Percentiles rank a stretch among this genome's conserved stretches.
Conservation (phyloP, 1,139 yeast species). For the Lodderomyces oxycetoniae region DNA sequence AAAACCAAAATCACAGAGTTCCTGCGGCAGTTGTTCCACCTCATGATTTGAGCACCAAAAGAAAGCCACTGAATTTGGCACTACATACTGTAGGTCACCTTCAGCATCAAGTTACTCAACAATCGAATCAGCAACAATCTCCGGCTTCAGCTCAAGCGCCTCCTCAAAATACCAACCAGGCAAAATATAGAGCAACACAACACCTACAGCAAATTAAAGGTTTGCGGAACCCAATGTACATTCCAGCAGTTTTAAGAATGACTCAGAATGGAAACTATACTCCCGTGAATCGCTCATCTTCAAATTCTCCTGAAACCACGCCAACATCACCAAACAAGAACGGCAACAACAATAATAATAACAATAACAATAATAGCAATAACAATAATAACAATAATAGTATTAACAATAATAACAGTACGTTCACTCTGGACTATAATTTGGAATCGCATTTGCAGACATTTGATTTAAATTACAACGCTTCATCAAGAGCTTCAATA, state of each 20-base stretch:
- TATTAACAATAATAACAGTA: not conserved
- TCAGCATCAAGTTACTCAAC: conserved; percentile 11
- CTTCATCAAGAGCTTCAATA: conserved; percentile 25
- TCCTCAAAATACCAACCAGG: conserved; percentile 10
- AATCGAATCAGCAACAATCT: conserved; percentile 10
- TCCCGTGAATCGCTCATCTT: conserved; percentile 12
- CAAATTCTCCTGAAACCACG: conserved; percentile 60
- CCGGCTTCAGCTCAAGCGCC: conserved; percentile 4
- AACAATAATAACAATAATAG: no score
- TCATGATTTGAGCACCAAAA: conserved; percentile 17
- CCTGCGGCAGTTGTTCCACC: conserved; percentile 28
- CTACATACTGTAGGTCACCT: conserved; percentile 1
- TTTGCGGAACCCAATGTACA: conserved; percentile 78
- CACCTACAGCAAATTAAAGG: conserved; percentile 57
- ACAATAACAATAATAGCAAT: no score
- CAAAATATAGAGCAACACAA: conserved; percentile 13
- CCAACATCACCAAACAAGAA: conserved; percentile 6
- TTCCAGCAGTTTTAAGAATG: conserved; percentile 83
- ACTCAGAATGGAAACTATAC: conserved; percentile 17
- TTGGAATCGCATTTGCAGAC: conserved; percentile 12
- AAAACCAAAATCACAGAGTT: conserved; percentile 10
- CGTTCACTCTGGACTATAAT: conserved; percentile 8
- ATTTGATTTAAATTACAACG: conserved; percentile 9
- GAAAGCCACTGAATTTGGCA: conserved; percentile 13
- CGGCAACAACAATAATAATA: no score